Evolutionary conservation across 768 basidiomycete species (phyloP), one percentile per base, ranked within the genome.

Genomic region (Dioszegia hungarica): DNA sequence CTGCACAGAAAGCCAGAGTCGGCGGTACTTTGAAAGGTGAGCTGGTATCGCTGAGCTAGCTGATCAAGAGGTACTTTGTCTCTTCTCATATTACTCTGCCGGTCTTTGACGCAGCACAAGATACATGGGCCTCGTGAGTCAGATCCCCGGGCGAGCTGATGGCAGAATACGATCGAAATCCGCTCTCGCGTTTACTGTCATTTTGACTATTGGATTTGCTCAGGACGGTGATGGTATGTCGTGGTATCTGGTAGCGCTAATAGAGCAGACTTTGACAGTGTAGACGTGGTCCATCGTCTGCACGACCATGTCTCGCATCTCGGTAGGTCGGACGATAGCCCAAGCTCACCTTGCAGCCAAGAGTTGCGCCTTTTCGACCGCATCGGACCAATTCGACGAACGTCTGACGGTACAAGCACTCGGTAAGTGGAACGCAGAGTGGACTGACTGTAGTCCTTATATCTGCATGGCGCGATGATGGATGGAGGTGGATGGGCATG

Each of bases 401-500:
- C 34, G 34, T 36, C 17, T 36, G 40, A 53, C 60, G 19, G 56
- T 70, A 5, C 66, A 70, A 37, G 65, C 61, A 1, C 45, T 67
- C 47, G 55, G 50, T 52, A 20, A 52, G 50, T 52, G 19, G 10
- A 15, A 22, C 19, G 5, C 20, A 8, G 25, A 3, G 20, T 19
- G 8, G 25, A 14, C 5, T 24, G 5, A 14, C 19, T 44, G 6
- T 27, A 52, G 36, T 67, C 37, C 25, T 67, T 14, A 22, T 44
- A 12, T 44, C 43, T 3, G 6, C n/a, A 14, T 70, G 68, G 66
- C 66, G 66, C 22, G 63, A 70, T 20, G 62, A 61, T 2, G 53
- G 57, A 19, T 70, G 66, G 66, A 46, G 68, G 47, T 61, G 61
- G 27, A 63, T 59, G 24, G 68, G 67, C 29, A 65, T 67, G 31